Base-by-base conservation (phyloP, 2,329 filamentous ascomycete species). In the Lizonia empirigonia region DNA sequence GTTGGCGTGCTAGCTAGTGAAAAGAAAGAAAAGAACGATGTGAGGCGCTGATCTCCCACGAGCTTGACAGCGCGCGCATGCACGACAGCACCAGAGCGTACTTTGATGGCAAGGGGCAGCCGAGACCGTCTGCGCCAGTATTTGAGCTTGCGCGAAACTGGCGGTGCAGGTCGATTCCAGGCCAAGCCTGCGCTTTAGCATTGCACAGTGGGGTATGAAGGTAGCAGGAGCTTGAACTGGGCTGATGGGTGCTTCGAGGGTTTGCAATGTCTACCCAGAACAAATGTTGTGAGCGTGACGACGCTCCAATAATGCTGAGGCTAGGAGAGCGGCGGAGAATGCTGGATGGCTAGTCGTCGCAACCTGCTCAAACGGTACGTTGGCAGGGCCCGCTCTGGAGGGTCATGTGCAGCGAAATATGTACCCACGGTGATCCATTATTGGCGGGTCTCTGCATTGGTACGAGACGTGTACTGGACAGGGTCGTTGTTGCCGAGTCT, bases 321-420 rank as follows among this genome's bases (percentile, higher is more conserved):
- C 55, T 49, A 61, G 60, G 44, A 52, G 41, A 52, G 52, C 24
- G 47, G 45, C 49, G 41, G 41, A 40, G 52, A 40, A 40, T 44
- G 58, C 44, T 64, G 63, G 60, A 63, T 68, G 61, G 66, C 61
- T 55, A 56, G 34, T 26, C 33, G 49, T 42, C 20, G 33, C 42
- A 36, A 42, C 26, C 37, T 38, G 36, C 36, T 46, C 26, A 19
- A 56, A 53, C 50, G 50, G 55, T 38, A 55, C 44, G 53, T 52
- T 58, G 59, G 58, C 57, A 64, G 65, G 67, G 54, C 52, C 58
- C 55, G 41, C 56, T 58, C 55, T 37, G 24, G 44, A 58, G 48
- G 66, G 68, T 71, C 68, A 71, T 70, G 68, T 60, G 50, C 51
- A 50, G 39, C 55, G 42, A 36, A 41, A 19, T 38, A 41, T 39